Base-by-base conservation (phyloP, 129 eudicot species). In the Pseudognaphalium luteoalbum region DNA sequence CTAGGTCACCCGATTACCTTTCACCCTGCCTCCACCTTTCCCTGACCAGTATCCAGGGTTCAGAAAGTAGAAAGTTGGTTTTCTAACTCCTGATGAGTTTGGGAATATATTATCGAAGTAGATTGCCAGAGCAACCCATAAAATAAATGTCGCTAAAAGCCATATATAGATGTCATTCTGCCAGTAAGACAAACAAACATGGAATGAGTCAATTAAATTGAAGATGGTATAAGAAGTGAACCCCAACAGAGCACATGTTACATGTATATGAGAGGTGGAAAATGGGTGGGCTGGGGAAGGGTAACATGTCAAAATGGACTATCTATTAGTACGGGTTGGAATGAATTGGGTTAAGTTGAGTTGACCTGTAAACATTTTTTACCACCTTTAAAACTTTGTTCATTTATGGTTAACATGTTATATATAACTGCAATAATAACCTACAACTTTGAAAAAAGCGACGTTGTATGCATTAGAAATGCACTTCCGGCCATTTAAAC, bases 21-120 rank as follows among this genome's bases (percentile, higher is more conserved):
- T 47, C 73, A 83, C 83, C 68, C 79, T 84, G 82, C 68, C 82
- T 78, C 93, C 96, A 74, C 95, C 96, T 70, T 69, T 86, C 41
- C 99, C 96, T 50, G 88, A 86, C 99, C 99, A 95, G 83, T 95
- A 95, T 59, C 94, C 87, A 76, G 97, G 99, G 80, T 83, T 87
- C 74, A 95, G 32, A 83, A 91, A 95, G 87, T 95, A 95, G 76
- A 89, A 81, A 51, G 54, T 33, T 34, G 97, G 84, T 85, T 95
- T 95, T 82, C 92, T 81, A 47, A 86, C 88, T 17, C 99, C 97
- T 68, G 92, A 83, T 70, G 86, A 52, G 76, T 90, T 89, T 25
- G 99, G 95, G 35, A 95, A 56, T 59, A 91, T 82, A 76, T 95
- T 95, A 76, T 95, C 97, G 5, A 95, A 86, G 85, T 95, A 95